phyloP scores from a whole-genome alignment of 1,284 basidiomycete genomes.

The Cystobasidium pallidum region DNA sequence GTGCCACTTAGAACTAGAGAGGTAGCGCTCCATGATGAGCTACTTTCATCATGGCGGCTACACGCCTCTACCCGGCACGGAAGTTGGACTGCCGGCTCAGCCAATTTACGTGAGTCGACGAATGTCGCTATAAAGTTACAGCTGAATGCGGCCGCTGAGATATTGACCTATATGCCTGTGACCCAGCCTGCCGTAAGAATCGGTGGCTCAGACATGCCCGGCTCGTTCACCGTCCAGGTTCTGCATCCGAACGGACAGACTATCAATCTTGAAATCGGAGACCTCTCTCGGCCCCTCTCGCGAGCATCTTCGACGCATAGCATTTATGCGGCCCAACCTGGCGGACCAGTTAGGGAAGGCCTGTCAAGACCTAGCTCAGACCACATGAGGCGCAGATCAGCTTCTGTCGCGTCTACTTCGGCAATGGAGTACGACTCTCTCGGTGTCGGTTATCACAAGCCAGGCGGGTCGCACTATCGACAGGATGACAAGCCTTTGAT shows the following conservation, averaged over 20 bases:
- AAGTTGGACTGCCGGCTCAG: slow-evolving; percentile 4
- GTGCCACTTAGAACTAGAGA: neutral
- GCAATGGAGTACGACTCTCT: slow-evolving; percentile 26
- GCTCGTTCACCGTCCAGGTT: slow-evolving; percentile 20
- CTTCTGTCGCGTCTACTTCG: slow-evolving; percentile 24
- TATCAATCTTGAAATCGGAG: slow-evolving; percentile 29
- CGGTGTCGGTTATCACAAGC: neutral
- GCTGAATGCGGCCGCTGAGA: neutral
- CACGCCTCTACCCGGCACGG: slow-evolving; percentile 6
- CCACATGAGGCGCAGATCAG: slow-evolving; percentile 25
- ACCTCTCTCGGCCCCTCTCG: slow-evolving; percentile 25
- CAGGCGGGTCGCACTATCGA: neutral
- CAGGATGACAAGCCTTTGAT: neutral
- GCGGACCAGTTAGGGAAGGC: slow-evolving; percentile 21
- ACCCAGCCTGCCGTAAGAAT: slow-evolving; percentile 23
- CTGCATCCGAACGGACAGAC: slow-evolving; percentile 32
- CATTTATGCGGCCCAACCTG: neutral
- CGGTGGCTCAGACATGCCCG: slow-evolving; percentile 27
- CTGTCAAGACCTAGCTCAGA: slow-evolving; percentile 11
- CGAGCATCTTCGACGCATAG: slow-evolving; percentile 7
- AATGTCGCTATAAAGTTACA: neutral
- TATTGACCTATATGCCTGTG: neutral
- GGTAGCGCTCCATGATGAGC: slow-evolving; percentile 1
- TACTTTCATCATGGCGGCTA: slow-evolving; percentile 12
- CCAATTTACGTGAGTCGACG: slow-evolving; percentile 31